Conservation (phyloP, 352 stramenopile genomes). For the Pythium coloratum region DNA sequence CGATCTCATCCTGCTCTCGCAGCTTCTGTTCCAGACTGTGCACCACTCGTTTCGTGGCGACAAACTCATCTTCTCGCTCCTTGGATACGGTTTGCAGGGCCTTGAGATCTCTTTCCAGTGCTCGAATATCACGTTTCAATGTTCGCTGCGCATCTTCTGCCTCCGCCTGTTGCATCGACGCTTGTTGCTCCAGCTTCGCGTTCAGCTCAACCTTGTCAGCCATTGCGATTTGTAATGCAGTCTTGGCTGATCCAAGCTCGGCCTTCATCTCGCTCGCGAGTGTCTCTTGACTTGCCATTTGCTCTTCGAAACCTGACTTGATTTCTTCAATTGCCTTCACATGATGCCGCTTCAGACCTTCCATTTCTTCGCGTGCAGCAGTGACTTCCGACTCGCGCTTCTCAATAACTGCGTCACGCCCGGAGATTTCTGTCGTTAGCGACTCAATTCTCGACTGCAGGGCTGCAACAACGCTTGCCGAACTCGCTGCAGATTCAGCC, state of each 20-base stretch:
- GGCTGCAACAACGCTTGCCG: constrained; percentile 22
- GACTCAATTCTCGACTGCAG: constrained; percentile 26
- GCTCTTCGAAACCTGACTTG: background rate
- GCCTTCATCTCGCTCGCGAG: background rate
- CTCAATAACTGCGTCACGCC: constrained; percentile 17
- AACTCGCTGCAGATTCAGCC: constrained; percentile 11
- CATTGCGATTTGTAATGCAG: background rate
- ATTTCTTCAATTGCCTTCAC: constrained; percentile 2
- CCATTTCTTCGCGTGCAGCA: background rate
- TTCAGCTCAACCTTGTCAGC: constrained; percentile 14
- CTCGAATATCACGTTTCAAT: constrained; percentile 56
- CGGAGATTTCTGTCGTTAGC: constrained; percentile 12
- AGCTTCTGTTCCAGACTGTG: constrained; percentile 43
- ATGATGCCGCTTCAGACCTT: background rate
- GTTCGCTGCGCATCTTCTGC: constrained; percentile 51
- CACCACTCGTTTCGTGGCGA: constrained; percentile 30
- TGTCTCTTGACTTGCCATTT: background rate
- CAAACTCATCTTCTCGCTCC: constrained; percentile 53
- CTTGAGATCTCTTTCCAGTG: constrained; percentile 66
- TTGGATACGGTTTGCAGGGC: constrained; percentile 44
- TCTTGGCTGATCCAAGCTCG: background rate
- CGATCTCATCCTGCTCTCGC: constrained; percentile 36
- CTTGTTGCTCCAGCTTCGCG: constrained; percentile 19
- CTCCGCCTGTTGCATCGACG: constrained; percentile 35
- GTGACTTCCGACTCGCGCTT: background rate